Evolutionary conservation across 208 protist species (phyloP).

Genomic region (Leptomonas seymouri): DNA sequence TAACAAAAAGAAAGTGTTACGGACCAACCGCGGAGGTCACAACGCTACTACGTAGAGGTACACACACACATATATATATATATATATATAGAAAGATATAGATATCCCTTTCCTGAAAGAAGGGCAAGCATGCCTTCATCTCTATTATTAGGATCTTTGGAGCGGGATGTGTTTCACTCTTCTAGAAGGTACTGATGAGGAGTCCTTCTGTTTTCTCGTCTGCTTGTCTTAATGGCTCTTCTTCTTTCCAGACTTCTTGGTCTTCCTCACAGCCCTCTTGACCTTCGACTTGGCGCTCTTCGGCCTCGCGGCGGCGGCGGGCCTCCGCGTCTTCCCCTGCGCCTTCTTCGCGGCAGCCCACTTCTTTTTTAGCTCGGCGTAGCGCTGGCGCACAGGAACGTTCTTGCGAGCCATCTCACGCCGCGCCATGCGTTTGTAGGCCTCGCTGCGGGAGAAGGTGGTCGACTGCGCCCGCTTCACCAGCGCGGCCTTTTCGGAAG

Average conservation of each 20-base stretch:
- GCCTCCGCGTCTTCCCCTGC: conserved; percentile 8
- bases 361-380: conserved; percentile 14
- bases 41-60: too few species aligned
- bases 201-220: too few species aligned
- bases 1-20: conserved; percentile 1
- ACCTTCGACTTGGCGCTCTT: conserved; percentile 34
- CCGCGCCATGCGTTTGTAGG: conserved; percentile 66
- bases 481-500: conserved; percentile 40
- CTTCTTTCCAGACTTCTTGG: conserved; percentile 15
- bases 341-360: conserved; percentile 24
- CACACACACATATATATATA: too few species aligned
- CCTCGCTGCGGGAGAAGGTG: conserved; percentile 43
- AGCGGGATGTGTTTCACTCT: too few species aligned
- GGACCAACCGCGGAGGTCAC: background rate
- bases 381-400: conserved; percentile 22
- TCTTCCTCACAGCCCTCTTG: conserved; percentile 24
- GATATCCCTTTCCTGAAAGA: too few species aligned
- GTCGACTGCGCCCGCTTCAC: conserved; percentile 35
- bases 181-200: too few species aligned
- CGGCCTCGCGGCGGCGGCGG: background rate
- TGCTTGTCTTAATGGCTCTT: too few species aligned
- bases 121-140: too few species aligned
- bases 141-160: too few species aligned
- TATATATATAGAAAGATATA: too few species aligned
- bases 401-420: conserved; percentile 34